phyloP scores from a whole-genome alignment of 148 eudicot species.

The Linanthus parryae region DNA sequence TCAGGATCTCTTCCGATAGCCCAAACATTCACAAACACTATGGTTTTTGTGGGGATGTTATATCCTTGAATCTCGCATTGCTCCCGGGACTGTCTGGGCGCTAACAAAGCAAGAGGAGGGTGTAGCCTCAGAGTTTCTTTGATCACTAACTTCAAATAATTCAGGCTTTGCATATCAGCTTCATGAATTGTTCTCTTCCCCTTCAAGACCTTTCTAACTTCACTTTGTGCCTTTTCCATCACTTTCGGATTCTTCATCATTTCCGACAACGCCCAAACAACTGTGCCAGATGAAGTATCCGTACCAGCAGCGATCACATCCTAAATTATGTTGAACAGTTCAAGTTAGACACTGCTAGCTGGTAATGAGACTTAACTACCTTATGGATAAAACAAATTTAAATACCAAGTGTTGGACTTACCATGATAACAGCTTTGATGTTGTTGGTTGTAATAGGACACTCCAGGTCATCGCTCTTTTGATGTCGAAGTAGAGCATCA shows the following conservation, averaged over 20 bases:
- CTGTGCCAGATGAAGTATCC: constrained; percentile 38
- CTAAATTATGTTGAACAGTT: no score
- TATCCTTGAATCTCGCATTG: constrained; percentile 31
- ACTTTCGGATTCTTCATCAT: constrained; percentile 33
- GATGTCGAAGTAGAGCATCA: no score
- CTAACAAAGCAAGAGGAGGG: constrained; percentile 48
- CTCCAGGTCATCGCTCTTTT: no score
- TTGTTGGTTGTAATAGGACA: no score
- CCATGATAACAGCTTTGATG: no score
- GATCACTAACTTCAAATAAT: constrained; percentile 41
- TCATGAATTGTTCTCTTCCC: constrained; percentile 27
- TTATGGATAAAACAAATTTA: no score
- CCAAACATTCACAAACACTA: constrained; percentile 44
- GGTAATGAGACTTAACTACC: no score
- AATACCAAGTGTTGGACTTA: neutral
- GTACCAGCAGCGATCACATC: constrained; percentile 68
- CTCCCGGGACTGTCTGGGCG: constrained; percentile 53
- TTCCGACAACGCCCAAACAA: constrained; percentile 63
- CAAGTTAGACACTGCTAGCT: no score
- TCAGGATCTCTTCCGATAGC: constrained; percentile 55
- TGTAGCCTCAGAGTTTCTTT: constrained; percentile 52
- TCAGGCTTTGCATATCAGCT: constrained; percentile 33
- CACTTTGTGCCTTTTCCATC: constrained; percentile 45
- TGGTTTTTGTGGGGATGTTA: constrained; percentile 36
- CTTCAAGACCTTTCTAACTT: constrained; percentile 27